A percentile compares a stretch with the other conserved stretches of the same genome.
phyloP scores from a whole-genome alignment of 345 rosid species.

The Pistacia vera region DNA sequence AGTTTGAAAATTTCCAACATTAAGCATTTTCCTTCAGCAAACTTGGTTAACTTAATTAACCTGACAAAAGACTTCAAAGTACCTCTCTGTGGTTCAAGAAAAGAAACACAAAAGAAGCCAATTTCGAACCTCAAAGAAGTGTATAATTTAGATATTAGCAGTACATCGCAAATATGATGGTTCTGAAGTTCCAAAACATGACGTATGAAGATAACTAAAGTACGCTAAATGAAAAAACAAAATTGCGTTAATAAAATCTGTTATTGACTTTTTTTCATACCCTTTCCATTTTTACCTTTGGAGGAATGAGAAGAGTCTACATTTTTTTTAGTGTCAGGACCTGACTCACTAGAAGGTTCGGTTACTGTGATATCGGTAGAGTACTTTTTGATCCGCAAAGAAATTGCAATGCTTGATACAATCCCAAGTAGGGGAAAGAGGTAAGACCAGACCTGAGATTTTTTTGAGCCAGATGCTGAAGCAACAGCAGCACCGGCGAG shows the following conservation, averaged over 20 bases:
- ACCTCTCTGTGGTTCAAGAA: not conserved
- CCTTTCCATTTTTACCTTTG: constrained; percentile 13
- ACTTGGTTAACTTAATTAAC: not conserved
- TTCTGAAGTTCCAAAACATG: not conserved
- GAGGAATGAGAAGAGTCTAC: constrained; percentile 22
- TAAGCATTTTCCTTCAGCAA: not conserved
- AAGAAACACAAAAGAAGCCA: not conserved
- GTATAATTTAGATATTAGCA: not conserved
- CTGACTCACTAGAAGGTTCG: constrained; percentile 27
- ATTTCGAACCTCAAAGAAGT: not conserved
- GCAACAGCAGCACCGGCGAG: constrained; percentile 94
- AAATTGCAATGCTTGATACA: constrained; percentile 76
- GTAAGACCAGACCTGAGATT: constrained; percentile 71
- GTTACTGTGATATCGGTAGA: constrained; percentile 44
- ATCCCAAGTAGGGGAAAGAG: constrained; percentile 75
- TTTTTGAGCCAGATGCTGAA: constrained; percentile 61
- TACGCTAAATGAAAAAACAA: not conserved
- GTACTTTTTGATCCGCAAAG: constrained; percentile 76
- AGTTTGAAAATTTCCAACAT: not conserved
- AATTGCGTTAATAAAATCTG: not conserved
- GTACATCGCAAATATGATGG: not conserved
- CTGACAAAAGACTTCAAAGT: not conserved
- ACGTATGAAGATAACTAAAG: not conserved
- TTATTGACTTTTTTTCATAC: constrained; percentile 26
- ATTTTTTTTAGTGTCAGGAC: constrained; percentile 4